Base-by-base conservation (phyloP, 495 filamentous ascomycete genomes). In the Sporormia fimetaria region DNA sequence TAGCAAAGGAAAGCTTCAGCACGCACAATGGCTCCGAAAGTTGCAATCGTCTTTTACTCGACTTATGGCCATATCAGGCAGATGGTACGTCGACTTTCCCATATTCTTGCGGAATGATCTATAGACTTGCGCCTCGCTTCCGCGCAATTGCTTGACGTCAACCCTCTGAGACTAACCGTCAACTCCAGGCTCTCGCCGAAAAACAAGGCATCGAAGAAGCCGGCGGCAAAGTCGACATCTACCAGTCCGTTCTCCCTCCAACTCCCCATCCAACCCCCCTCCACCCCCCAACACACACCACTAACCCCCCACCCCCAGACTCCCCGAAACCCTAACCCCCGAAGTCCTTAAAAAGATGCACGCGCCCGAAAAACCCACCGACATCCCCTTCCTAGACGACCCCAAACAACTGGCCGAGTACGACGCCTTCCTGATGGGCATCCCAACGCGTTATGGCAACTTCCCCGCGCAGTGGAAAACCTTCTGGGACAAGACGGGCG, bases 381-480 rank as follows among this genome's bases (percentile, higher is more conserved):
- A 70, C 58, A 67, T 84, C 62, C 76, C 84, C 23, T 58, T 78
- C 37, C 65, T 79, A 53, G 44, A 56, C 6, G 74, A 80, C 57
- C 77, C 85, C 16, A 57, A 67, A 4, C 67, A 61, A 9, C 75
- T 95, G n/a, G 69, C 75, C 47, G 42, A 73, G 40, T 95, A 90
- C 67, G 87, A 96, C 58, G 90, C 69, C 58, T 78, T 99, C 65
- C 78, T 99, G 25, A 73, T 99, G 47, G 92, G 92, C 53, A 87
- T 99, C 63, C 90, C 90, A 21, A 99, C 90, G n/a, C 80, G 90
- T 41, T 99, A 83, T 67, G 90, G 90, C 61, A 99, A 94, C 76
- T 93, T 94, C 73, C 87, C 90, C 27, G 87, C 80, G 20, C 90
- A 98, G 66, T 96, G 81, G 81, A 95, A 87, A 72, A 60, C 76